Conservation (phyloP, 306 rosid species). For the Trifolium pratense region DNA sequence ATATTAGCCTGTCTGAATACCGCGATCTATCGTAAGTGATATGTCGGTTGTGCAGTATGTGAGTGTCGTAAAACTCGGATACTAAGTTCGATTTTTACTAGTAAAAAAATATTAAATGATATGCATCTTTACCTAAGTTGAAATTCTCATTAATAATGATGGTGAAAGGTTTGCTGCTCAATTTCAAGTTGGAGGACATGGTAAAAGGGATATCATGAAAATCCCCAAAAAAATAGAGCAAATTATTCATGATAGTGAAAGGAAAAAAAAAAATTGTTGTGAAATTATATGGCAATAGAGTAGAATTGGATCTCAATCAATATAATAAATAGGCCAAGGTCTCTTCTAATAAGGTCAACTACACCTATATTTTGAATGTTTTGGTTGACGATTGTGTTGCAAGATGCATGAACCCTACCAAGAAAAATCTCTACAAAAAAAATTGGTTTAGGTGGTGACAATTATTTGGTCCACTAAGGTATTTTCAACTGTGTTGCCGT, state of each 20-base stretch:
- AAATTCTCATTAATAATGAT: not conserved
- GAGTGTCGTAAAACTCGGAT: not conserved
- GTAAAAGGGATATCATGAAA: too few species aligned
- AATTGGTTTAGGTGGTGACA: conserved; percentile 31
- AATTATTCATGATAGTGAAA: not conserved
- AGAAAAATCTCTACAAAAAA: conserved; percentile 21
- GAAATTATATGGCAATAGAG: conserved; percentile 18
- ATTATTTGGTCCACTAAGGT: conserved; percentile 31
- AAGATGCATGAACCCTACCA: conserved; percentile 33
- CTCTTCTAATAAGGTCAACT: conserved; percentile 37
- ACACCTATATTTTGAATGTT: not conserved
- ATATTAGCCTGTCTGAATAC: not conserved
- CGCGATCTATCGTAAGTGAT: too few species aligned
- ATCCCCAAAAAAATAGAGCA: not conserved
- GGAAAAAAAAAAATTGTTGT: too few species aligned
- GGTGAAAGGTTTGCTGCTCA: too few species aligned
- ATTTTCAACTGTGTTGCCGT: conserved; percentile 26
- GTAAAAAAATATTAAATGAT: too few species aligned
- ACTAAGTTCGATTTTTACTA: too few species aligned
- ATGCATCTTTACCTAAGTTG: not conserved
- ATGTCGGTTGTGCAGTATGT: too few species aligned
- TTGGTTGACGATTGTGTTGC: conserved; percentile 33
- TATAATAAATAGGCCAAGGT: conserved; percentile 31
- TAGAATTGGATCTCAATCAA: conserved; percentile 32
- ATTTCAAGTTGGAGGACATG: too few species aligned